Evolutionary conservation across 805 yeast genomes (phyloP), one percentile per base, ranked within the genome.

Genomic region (Jamesozyma gamospora): DNA sequence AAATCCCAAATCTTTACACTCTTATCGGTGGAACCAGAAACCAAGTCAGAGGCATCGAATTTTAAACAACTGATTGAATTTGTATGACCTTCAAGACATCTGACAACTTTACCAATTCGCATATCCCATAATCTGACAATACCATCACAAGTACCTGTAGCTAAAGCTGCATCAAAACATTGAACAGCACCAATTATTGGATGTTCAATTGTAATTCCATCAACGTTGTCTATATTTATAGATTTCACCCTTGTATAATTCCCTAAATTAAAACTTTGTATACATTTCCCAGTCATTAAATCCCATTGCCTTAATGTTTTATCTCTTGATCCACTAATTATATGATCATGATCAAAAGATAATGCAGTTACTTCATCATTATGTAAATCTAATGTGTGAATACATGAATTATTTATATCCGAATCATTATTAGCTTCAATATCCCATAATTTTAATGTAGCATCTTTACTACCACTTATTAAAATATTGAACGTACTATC

Each of bases 251-350:
- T 47, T 15, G 46, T 41, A 12, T 53, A 45, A 41, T 56, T 53
- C 18, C 51, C 52, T 10, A 79, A 72, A 57, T 82, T 88, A 31
- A 82, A 69, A 0, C 84, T 78, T 52, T 79, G 86, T 13, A 77
- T 45, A 55, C 86, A 78, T 45, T 72, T 72, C 0, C 86, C 87
- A 0, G 77, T 70, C 24, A 57, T 64, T 48, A 77, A 47, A 58
- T 82, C 90, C 90, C 90, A 82, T 54, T 79, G 85, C 35, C 86
- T 67, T 9, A 82, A 70, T 0, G 88, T 82, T 37, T 74, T 67
- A 53, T 82, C 92, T 32, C 71, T 69, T 0, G 88, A 79, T 0
- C 86, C 86, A 33, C 82, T 71, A 2, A 82, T 75, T 34, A 82
- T 52, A 10, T 69, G 69, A 27, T 63, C 62, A 15, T 69, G 67